These are phyloP conservation scores for Sanghuangporus sanghuang DNA, from an alignment of 1,284 basidiomycete species.

Conservation along the genomic window DNA sequence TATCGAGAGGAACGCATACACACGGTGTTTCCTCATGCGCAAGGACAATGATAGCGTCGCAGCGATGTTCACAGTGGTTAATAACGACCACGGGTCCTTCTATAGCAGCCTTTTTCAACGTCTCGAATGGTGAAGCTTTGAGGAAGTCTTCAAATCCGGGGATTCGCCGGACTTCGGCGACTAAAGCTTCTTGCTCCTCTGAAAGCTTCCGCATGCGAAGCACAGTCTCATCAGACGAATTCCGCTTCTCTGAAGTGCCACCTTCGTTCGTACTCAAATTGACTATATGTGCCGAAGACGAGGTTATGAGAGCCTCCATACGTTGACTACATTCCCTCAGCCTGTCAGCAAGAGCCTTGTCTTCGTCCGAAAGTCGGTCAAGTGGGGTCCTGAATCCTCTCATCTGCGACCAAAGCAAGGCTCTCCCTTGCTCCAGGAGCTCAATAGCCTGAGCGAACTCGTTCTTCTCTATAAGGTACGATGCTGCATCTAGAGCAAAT, in stretches of 20 bases:
- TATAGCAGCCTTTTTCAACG: slow-evolving; percentile 14
- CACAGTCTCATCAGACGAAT: background rate
- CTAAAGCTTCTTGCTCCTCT: slow-evolving; percentile 2
- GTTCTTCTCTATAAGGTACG: background rate
- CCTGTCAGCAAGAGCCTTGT: background rate
- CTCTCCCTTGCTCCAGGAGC: slow-evolving; percentile 6
- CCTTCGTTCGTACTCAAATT: background rate
- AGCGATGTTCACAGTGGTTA: slow-evolving; percentile 4
- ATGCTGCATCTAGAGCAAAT: background rate
- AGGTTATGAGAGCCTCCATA: background rate
- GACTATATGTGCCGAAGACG: background rate
- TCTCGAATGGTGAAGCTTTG: slow-evolving; percentile 1
- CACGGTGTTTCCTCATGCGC: background rate
- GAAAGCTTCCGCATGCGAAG: background rate
- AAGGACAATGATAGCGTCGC: background rate
- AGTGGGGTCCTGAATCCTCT: background rate
- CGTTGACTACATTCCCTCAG: background rate
- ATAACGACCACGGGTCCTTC: slow-evolving; percentile 9
- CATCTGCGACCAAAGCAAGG: slow-evolving; percentile 2
- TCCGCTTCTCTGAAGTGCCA: background rate
- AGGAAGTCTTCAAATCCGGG: slow-evolving; percentile 13
- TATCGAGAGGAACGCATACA: background rate
- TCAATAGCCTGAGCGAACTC: background rate
- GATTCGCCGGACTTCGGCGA: slow-evolving; percentile 4
- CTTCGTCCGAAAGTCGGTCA: background rate